Conservation (phyloP, 805 yeast genomes). For the Yamadazyma ubonensis region DNA sequence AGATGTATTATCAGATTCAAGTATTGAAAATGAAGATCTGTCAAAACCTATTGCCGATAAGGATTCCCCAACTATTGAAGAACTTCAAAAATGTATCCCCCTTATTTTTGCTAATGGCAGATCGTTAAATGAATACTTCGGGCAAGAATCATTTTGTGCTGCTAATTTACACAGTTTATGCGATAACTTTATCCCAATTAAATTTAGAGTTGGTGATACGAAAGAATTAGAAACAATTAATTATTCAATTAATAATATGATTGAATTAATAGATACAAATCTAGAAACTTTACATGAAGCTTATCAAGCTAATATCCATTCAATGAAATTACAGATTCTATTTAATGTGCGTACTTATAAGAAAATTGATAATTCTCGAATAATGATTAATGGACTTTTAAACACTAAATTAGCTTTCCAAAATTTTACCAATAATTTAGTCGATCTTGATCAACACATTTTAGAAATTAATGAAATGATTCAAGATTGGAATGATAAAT, state of each 20-base stretch:
- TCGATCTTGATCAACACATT: conserved; percentile 11
- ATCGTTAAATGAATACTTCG: conserved; percentile 11
- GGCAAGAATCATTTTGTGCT: conserved; percentile 13
- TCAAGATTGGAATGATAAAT: conserved; percentile 11
- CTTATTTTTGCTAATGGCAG: conserved; percentile 10
- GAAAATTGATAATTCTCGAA: conserved; percentile 12
- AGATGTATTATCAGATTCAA: too few relatives aligned
- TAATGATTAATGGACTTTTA: conserved; percentile 15
- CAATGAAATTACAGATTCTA: conserved; percentile 13
- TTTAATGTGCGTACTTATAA: conserved; percentile 13
- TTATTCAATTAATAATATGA: conserved; percentile 5
- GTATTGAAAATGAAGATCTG: too few relatives aligned
- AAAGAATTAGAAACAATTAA: conserved; percentile 1
- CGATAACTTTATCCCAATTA: conserved; percentile 2
- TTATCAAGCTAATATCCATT: conserved; percentile 5
- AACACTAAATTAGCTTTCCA: conserved; percentile 10
- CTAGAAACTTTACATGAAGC: not conserved
- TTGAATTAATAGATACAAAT: conserved; percentile 7
- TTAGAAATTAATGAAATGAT: conserved; percentile 14
- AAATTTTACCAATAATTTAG: conserved; percentile 6
- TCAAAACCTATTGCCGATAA: too few relatives aligned
- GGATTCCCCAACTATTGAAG: conserved; percentile 11
- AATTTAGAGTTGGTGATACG: not conserved
- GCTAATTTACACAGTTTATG: conserved; percentile 9
- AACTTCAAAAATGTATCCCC: conserved; percentile 13